Base-by-base conservation (phyloP, 1,139 yeast species). In the Sugiyamaella grinbergsii region DNA sequence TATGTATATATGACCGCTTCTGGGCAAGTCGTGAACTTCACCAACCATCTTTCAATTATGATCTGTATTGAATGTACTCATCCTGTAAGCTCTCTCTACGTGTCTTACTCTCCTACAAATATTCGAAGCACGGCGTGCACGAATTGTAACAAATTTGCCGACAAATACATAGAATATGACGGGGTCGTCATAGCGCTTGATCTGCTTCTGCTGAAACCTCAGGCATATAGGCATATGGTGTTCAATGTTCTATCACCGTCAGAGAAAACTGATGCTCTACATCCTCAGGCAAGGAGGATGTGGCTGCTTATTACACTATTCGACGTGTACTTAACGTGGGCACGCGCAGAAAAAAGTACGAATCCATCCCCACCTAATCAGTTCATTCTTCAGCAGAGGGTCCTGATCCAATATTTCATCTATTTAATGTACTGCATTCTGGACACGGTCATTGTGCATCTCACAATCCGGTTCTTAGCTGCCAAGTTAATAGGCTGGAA, bases 301-400 rank as follows among this genome's bases (percentile, higher is more conserved):
- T 72, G 87, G 60, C 62, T 85, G 2, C 72, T 93, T 50, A 75
- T 86, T 50, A 71, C 88, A 0, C 74, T 94, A n/a, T 89, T 91
- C 60, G 97, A 93, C 58, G 95, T 93, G 6, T 94, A 93, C 64
- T 70, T 93, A 48, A 82, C 82, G 1, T 93, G 98, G 98, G 96
- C 96, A 0, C 81, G 85, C 48, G 91, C 86, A 56, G 98, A 93
- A 65, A 81, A 80, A 57, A 55, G 58, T 32, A 31, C 50, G 16
- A 51, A 49, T 8, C 62, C 63, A 68, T 47, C 65, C 58, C 16
- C 68, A 6, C 34, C 43, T 24, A 31, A 50, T 24, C 48, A 49
- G 19, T 53, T 60, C 33, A 71, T 84, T 0, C 68, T 83, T 31
- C 54, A 62, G 2, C 74, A 77, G 46, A 71, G 76, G 2, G 78